Conservation (phyloP, 73 alveolate genomes). For the Symbiodinium natans region DNA sequence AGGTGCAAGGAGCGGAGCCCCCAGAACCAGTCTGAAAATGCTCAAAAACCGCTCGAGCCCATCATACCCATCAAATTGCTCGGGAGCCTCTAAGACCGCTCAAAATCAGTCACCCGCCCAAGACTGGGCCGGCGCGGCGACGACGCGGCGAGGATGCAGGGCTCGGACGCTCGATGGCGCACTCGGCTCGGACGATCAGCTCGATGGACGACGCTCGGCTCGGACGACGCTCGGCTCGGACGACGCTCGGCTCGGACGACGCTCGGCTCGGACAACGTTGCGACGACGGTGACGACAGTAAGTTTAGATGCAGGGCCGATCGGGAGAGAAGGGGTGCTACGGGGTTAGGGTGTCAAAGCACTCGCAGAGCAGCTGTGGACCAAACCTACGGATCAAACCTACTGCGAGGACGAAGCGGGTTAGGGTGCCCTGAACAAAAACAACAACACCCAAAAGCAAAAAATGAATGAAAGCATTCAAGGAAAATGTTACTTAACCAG, state of each 20-base stretch:
- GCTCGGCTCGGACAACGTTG: neutral
- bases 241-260: neutral
- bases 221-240: neutral
- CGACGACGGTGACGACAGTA: neutral
- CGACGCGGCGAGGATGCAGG: too few species aligned
- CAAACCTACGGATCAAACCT: too few species aligned
- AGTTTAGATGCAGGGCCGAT: neutral
- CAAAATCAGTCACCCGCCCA: neutral
- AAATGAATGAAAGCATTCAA: neutral
- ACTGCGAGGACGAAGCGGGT: neutral
- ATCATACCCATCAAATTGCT: neutral
- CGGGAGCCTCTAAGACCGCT: neutral
- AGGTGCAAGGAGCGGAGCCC: neutral
- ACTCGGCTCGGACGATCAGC: neutral
- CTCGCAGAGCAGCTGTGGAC: neutral
- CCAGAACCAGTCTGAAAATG: neutral
- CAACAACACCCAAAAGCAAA: neutral
- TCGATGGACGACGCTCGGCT: neutral
- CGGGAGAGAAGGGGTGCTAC: neutral
- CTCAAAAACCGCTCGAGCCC: neutral
- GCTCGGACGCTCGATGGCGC: neutral
- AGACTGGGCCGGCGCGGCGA: neutral
- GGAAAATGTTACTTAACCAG: neutral
- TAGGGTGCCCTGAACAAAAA: neutral
- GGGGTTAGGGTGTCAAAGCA: neutral